phyloP scores from a whole-genome alignment of 2,329 filamentous ascomycete genomes.

The Talaromyces amestolkiae region DNA sequence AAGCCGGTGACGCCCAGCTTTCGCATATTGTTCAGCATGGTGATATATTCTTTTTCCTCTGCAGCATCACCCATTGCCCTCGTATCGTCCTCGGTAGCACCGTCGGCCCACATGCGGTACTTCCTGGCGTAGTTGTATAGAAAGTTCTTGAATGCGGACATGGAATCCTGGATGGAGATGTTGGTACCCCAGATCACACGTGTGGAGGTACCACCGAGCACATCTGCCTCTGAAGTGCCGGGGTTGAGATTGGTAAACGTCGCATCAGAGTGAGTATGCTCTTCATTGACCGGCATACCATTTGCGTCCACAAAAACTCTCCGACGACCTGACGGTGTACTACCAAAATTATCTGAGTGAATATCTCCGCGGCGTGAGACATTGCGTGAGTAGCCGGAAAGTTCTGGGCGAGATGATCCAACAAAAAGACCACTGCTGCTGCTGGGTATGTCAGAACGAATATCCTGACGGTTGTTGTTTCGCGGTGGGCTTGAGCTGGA shows the following conservation, averaged over 20 bases:
- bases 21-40: slow-evolving; percentile 86
- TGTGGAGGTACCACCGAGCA: slow-evolving; percentile 75
- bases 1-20: slow-evolving; percentile 78
- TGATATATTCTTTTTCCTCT: slow-evolving; percentile 77
- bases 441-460: slow-evolving; percentile 70
- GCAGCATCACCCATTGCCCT: slow-evolving; percentile 65
- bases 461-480: slow-evolving; percentile 51
- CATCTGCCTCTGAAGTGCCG: slow-evolving; percentile 87
- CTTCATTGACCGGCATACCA: slow-evolving; percentile 56
- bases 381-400: slow-evolving; percentile 50
- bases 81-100: slow-evolving; percentile 73
- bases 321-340: slow-evolving; percentile 52
- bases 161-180: slow-evolving; percentile 86
- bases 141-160: slow-evolving; percentile 86
- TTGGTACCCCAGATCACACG: slow-evolving; percentile 97
- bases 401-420: slow-evolving; percentile 49
- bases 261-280: slow-evolving; percentile 54
- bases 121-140: slow-evolving; percentile 87
- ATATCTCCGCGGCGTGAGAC: slow-evolving; percentile 78
- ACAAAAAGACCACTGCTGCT: slow-evolving; percentile 88
- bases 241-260: slow-evolving; percentile 71
- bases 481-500: slow-evolving; percentile 84
- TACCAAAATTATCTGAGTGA: slow-evolving; percentile 69
- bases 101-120: slow-evolving; percentile 88
- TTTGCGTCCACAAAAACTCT: slow-evolving; percentile 64